Conservation (phyloP, 164 flowering plant genomes). For the Aristolochia fimbriata region DNA sequence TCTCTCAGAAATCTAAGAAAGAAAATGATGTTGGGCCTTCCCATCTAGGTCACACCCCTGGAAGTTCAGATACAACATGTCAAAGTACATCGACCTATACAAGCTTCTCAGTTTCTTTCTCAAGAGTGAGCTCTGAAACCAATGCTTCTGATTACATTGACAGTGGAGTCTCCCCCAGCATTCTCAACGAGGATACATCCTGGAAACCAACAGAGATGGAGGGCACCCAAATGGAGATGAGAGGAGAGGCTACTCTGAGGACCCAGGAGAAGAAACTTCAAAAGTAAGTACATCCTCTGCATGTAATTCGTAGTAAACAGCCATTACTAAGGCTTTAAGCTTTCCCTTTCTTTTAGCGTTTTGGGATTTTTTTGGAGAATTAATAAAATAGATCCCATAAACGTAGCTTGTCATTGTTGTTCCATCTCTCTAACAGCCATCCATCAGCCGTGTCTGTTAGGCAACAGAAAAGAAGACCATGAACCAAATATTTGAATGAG, state of each 20-base stretch:
- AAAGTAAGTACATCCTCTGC: conserved; percentile 22
- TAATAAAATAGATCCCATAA: no score
- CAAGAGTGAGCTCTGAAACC: conserved; percentile 37
- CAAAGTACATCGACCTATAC: conserved; percentile 20
- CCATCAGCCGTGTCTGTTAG: no score
- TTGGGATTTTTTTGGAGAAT: no score
- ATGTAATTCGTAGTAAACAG: no score
- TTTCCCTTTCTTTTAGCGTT: no score
- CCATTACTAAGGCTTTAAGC: no score
- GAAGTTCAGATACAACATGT: conserved; percentile 11
- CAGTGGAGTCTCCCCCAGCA: conserved; percentile 21
- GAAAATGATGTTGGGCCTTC: conserved; percentile 13
- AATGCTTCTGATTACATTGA: conserved; percentile 27
- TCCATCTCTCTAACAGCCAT: no score
- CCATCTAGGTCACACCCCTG: conserved; percentile 9
- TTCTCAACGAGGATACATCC: conserved; percentile 13
- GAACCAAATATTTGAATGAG: no score
- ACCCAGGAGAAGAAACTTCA: conserved; percentile 38
- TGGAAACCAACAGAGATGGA: conserved; percentile 16
- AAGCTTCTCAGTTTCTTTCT: conserved; percentile 25
- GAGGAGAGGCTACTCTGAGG: conserved; percentile 25
- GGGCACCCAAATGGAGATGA: conserved; percentile 17
- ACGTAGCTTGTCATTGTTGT: no score
- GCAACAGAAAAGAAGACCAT: no score
- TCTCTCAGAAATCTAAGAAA: conserved; percentile 3